A percentile compares a stretch with the other conserved stretches of the same genome.
Evolutionary conservation across 306 rosid genomes (phyloP).

Genomic region (Carpinus viminea): DNA sequence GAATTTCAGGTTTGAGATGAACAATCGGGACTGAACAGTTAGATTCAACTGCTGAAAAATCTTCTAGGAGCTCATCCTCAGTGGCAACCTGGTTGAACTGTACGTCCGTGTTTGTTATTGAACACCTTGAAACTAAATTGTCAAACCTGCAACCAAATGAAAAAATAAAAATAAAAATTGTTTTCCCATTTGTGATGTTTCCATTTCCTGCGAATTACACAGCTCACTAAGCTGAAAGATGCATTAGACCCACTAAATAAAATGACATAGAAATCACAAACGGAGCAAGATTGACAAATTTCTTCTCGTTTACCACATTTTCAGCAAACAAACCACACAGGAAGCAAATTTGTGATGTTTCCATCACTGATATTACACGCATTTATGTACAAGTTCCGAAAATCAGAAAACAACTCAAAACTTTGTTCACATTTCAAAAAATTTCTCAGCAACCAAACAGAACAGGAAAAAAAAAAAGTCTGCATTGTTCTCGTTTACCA

Average conservation of each 20-base stretch:
- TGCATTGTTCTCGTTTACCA: neutral
- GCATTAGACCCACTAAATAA: neutral
- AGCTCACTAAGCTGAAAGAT: neutral
- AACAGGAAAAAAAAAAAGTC: neutral
- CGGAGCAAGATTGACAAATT: neutral
- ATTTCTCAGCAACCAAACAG: neutral
- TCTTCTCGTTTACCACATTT: neutral
- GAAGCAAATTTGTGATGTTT: neutral
- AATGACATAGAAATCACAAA: neutral
- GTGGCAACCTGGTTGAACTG: conserved; percentile 46
- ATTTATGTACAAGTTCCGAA: neutral
- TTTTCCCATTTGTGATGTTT: neutral
- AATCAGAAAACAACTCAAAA: conserved; percentile 1
- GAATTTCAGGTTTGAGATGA: conserved; percentile 56
- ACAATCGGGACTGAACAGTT: conserved; percentile 60
- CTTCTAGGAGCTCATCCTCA: conserved; percentile 51
- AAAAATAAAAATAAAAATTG: neutral
- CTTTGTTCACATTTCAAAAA: neutral
- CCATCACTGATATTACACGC: neutral
- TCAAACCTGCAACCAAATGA: conserved; percentile 46
- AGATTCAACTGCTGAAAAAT: conserved; percentile 43
- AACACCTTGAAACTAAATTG: conserved; percentile 61
- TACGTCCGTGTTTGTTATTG: conserved; percentile 60
- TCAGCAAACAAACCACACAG: neutral
- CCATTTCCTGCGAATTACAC: neutral